These are phyloP conservation scores for Pistacia atlantica DNA, from an alignment of 345 rosid genomes.

Conservation along the genomic window DNA sequence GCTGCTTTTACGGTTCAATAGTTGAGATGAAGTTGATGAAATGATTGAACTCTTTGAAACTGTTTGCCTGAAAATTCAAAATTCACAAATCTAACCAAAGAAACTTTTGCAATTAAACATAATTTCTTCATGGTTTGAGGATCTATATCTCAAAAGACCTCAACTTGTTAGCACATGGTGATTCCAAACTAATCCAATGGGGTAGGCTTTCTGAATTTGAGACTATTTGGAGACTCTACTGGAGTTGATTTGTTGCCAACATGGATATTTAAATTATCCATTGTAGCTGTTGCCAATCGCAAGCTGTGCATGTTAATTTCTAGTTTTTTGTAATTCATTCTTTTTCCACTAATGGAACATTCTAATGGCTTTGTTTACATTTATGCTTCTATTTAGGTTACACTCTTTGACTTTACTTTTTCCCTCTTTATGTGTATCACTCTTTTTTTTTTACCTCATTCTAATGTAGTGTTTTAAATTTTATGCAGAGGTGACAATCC, in stretches of 20 bases:
- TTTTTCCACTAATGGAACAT: not conserved
- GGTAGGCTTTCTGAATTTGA: not conserved
- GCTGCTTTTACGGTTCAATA: not conserved
- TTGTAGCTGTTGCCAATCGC: not conserved
- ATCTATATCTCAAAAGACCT: not conserved
- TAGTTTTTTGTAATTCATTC: not conserved
- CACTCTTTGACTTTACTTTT: slow-evolving; percentile 4
- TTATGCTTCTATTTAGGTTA: slow-evolving; percentile 6
- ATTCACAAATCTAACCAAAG: not conserved
- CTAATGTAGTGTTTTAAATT: slow-evolving; percentile 22
- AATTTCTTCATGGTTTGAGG: not conserved
- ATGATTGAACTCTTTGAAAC: not conserved
- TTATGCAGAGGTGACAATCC: slow-evolving; percentile 53
- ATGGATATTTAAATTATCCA: too few species aligned
- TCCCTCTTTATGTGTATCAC: not conserved
- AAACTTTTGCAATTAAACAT: not conserved
- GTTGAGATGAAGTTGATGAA: too few species aligned
- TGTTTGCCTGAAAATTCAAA: not conserved
- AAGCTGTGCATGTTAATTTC: slow-evolving; percentile 1
- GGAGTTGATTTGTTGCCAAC: not conserved
- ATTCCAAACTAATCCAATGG: not conserved
- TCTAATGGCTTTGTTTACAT: not conserved
- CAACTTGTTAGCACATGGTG: not conserved
- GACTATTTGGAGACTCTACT: not conserved
- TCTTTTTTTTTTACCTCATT: slow-evolving; percentile 5